These are phyloP conservation scores for Myochromella boudieri DNA, from an alignment of 768 basidiomycete species.

Conservation along the genomic window DNA sequence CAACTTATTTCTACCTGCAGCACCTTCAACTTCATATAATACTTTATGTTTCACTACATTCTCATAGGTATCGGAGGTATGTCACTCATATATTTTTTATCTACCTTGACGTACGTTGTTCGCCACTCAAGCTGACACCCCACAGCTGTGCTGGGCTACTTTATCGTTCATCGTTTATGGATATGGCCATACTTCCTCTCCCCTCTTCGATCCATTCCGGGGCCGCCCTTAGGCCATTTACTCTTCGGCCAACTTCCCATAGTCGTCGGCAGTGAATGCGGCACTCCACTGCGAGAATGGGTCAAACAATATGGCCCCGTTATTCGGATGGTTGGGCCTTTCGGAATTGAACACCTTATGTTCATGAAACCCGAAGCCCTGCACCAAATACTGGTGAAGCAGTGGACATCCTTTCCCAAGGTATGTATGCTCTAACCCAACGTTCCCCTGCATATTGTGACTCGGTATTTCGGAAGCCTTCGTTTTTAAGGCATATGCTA, in stretches of 20 bases:
- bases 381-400: constrained; percentile 39
- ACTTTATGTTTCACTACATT: background rate
- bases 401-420: constrained; percentile 47
- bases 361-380: constrained; percentile 44
- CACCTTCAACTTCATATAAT: background rate
- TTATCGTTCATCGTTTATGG: constrained; percentile 22
- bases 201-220: constrained; percentile 37
- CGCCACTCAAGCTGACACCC: too few species aligned
- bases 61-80: background rate
- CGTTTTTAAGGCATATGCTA: constrained; percentile 40
- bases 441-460: constrained; percentile 28
- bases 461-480: constrained; percentile 33
- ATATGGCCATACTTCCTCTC: constrained; percentile 35
- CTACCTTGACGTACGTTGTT: background rate
- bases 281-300: constrained; percentile 47
- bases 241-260: constrained; percentile 37
- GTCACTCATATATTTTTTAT: background rate
- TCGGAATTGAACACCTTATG: constrained; percentile 46
- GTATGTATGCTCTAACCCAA: constrained; percentile 30
- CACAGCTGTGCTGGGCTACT: constrained; percentile 13
- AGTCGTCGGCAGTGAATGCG: constrained; percentile 38
- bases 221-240: constrained; percentile 31
- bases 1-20: background rate
- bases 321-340: constrained; percentile 42
- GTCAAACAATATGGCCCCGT: constrained; percentile 43